phyloP scores from a whole-genome alignment of 2,329 filamentous ascomycete genomes.

The Sarocladium brachiariae region DNA sequence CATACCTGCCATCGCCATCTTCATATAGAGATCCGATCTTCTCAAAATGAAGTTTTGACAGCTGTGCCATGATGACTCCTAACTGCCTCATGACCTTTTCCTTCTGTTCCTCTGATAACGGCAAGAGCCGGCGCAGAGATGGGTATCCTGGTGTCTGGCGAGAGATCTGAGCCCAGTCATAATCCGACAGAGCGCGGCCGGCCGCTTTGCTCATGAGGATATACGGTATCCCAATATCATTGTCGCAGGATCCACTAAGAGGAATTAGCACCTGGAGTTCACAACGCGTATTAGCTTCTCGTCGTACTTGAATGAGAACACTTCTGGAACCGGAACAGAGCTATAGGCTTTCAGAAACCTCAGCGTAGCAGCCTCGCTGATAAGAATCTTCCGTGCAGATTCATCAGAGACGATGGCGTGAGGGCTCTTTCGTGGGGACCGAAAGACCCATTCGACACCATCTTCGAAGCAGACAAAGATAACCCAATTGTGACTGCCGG shows the following conservation, averaged over 20 bases:
- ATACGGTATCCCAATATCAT: conserved; percentile 18
- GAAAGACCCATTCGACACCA: conserved; percentile 17
- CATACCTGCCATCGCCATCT: conserved; percentile 12
- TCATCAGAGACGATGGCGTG: conserved; percentile 9
- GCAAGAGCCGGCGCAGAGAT: conserved; percentile 11
- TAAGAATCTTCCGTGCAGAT: conserved; percentile 14
- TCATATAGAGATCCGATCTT: conserved; percentile 19
- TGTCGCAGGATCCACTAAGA: conserved; percentile 13
- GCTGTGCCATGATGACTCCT: conserved; percentile 13
- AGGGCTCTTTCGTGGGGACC: conserved; percentile 12
- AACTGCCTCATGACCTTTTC: conserved; percentile 17
- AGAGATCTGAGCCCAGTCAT: conserved; percentile 13
- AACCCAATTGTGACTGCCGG: conserved; percentile 16
- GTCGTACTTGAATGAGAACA: conserved; percentile 18
- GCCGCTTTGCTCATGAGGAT: conserved; percentile 19
- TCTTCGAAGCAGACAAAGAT: conserved; percentile 18
- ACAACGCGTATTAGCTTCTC: neutral
- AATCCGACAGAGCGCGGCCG: conserved; percentile 15
- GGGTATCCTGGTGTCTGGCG: conserved; percentile 10
- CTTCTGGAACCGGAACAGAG: conserved; percentile 15
- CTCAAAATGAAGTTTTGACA: conserved; percentile 15
- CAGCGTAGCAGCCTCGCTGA: conserved; percentile 18
- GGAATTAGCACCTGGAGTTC: conserved; percentile 1
- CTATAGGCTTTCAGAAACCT: conserved; percentile 13
- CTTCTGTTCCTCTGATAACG: conserved; percentile 13